phyloP scores from a whole-genome alignment of 345 rosid genomes.

The Chamaenerion angustifolium region DNA sequence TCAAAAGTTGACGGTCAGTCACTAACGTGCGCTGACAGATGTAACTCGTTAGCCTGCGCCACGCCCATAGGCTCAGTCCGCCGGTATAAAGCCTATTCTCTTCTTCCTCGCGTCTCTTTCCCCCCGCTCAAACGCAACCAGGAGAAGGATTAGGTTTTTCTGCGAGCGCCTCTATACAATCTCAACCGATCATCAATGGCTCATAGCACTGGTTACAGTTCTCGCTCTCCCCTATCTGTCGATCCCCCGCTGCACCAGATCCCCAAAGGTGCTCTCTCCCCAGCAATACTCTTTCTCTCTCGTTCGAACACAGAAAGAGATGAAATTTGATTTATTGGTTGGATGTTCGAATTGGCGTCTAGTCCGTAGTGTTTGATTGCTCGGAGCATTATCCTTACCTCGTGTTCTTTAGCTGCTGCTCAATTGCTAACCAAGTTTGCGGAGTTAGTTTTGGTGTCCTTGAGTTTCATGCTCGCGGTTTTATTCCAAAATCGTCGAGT shows the following conservation, averaged over 20 bases:
- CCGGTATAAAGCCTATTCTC: background rate
- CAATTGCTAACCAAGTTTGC: no score
- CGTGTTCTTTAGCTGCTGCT: background rate
- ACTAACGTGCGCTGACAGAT: background rate
- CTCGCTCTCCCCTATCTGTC: constrained; percentile 41
- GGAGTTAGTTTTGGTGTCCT: no score
- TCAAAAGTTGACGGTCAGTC: no score
- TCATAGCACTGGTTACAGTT: constrained; percentile 32
- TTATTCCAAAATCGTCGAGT: no score
- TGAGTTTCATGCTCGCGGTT: no score
- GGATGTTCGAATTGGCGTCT: background rate
- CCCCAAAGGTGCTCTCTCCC: constrained; percentile 46
- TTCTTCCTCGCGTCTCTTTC: background rate
- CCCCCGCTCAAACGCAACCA: constrained; percentile 1
- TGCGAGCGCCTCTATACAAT: constrained; percentile 10
- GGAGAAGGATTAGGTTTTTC: constrained; percentile 1
- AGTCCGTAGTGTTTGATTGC: background rate
- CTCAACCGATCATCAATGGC: constrained; percentile 57
- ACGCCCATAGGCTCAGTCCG: background rate
- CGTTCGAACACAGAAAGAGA: background rate
- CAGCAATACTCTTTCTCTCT: background rate
- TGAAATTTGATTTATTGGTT: background rate
- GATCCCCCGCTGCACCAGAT: constrained; percentile 58
- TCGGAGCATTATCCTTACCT: background rate
- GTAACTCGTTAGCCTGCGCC: constrained; percentile 2